Evolutionary conservation across 2,329 filamentous ascomycete species (phyloP), one percentile per base, ranked within the genome.

Genomic region (Neofusicoccum kwambonambiense): DNA sequence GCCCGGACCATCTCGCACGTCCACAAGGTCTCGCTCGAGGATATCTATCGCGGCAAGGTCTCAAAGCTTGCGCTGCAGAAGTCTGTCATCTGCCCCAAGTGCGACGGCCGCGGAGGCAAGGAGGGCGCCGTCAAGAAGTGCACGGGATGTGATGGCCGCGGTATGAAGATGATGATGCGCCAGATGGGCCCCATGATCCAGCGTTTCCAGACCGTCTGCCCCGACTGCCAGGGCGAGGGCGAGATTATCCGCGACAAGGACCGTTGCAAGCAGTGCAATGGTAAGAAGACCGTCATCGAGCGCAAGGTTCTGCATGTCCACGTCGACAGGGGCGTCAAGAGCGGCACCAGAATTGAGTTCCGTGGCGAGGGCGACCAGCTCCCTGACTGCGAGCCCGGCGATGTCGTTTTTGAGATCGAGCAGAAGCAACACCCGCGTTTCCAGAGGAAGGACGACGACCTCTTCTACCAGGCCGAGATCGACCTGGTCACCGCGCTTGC

Each of bases 111-210:
- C 66, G 95, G 95, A 75, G 95, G 95, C 70, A 99, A 99, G 84
- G 94, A 98, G 70, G 95, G 95, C 69, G 92, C 95, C n/a, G 94
- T 98, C 69, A 94, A 93, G 83, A 91, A 90, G 74, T 99, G 95
- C 81, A 76, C 87, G 45, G 91, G 92, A 75, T 99, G 95, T 79
- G 92, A 96, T 74, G 95, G 95, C 70, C 88, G 90, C 69, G 95
- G 95, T 80, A 97, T 97, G 91, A 98, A 98, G 90, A 97, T 92
- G 45, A 98, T 99, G 94, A 97, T 99, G 95, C 91, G 96, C 77
- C 95, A 99, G 82, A 98, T 99, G 93, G 95, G 95, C 60, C 95
- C 95, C 66, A 99, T 99, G 95, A 98, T 99, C 72, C 96, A 99
- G 83, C 92, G 95, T 65, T 99, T 99, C 88, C 95, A 99, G 85